Evolutionary conservation across 495 filamentous ascomycete genomes (phyloP).

Genomic region (Penicillium pancosmium): DNA sequence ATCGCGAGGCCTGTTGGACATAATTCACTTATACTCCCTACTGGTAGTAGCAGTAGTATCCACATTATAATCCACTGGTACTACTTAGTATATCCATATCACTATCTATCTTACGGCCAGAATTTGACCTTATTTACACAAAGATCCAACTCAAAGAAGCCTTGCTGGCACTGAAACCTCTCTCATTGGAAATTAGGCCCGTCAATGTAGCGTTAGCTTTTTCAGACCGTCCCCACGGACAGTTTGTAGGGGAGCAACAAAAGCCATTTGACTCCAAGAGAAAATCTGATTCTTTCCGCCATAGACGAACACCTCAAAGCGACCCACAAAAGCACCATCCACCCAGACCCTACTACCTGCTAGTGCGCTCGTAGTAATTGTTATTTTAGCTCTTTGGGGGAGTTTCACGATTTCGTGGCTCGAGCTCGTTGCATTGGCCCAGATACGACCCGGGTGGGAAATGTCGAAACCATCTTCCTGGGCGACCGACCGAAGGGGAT

Average conservation of each 20-base stretch:
- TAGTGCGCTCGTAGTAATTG: constrained; percentile 40
- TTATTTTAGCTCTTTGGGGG: constrained; percentile 20
- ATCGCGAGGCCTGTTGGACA: too few relatives aligned
- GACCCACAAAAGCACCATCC: constrained; percentile 43
- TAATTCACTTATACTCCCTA: too few relatives aligned
- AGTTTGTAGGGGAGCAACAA: constrained; percentile 52
- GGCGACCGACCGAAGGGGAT: constrained; percentile 50
- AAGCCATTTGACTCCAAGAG: constrained; percentile 61
- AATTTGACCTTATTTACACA: neutral
- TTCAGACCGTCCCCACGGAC: constrained; percentile 29
- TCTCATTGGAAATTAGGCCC: too few relatives aligned
- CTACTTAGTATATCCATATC: too few relatives aligned
- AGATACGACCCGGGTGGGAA: constrained; percentile 32
- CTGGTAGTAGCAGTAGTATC: too few relatives aligned
- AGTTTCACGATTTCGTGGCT: constrained; percentile 31
- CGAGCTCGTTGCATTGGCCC: constrained; percentile 33
- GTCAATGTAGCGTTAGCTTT: constrained; percentile 8
- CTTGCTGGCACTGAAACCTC: too few relatives aligned
- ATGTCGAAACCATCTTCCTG: constrained; percentile 31
- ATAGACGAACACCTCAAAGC: constrained; percentile 59
- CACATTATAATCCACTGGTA: too few relatives aligned
- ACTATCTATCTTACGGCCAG: neutral
- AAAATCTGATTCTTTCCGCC: constrained; percentile 52
- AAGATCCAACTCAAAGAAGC: neutral
- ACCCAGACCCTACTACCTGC: constrained; percentile 53